Evolutionary conservation across 1,139 yeast genomes (phyloP).

Genomic region (Candida labiduridarum): DNA sequence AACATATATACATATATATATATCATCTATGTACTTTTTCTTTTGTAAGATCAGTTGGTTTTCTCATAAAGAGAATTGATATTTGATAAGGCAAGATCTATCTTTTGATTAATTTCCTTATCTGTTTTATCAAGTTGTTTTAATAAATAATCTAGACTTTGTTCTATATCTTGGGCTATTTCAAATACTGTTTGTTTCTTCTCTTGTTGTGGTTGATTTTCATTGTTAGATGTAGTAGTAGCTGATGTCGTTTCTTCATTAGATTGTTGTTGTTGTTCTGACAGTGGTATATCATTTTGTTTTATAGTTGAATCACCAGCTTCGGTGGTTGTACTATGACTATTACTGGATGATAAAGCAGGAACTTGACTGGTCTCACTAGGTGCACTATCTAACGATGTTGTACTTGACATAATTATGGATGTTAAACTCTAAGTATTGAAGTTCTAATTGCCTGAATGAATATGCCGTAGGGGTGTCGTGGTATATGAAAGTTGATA

Average conservation of each 20-base stretch:
- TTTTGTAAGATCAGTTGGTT: neutral
- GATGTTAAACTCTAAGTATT: neutral
- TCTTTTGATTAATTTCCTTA: slow-evolving; percentile 28
- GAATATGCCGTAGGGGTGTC: too few species aligned
- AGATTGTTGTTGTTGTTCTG: neutral
- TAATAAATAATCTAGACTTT: slow-evolving; percentile 36
- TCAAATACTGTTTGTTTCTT: slow-evolving; percentile 49
- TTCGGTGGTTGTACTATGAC: neutral
- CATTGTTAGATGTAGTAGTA: slow-evolving; percentile 4
- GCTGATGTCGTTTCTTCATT: slow-evolving; percentile 9
- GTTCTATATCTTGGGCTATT: slow-evolving; percentile 52
- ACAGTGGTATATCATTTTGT: neutral
- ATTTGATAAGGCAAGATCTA: slow-evolving; percentile 27
- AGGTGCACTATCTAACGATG: neutral
- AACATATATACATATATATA: too few species aligned
- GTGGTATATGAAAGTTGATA: too few species aligned
- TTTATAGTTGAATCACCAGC: neutral
- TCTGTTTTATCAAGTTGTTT: slow-evolving; percentile 30
- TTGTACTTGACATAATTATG: neutral
- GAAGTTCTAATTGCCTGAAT: too few species aligned
- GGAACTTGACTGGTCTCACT: neutral
- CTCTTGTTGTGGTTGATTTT: neutral
- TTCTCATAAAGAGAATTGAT: slow-evolving; percentile 15
- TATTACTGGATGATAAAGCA: neutral
- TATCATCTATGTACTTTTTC: neutral